Evolutionary conservation across 805 yeast genomes (phyloP).

Genomic region (Candida krabiensis): DNA sequence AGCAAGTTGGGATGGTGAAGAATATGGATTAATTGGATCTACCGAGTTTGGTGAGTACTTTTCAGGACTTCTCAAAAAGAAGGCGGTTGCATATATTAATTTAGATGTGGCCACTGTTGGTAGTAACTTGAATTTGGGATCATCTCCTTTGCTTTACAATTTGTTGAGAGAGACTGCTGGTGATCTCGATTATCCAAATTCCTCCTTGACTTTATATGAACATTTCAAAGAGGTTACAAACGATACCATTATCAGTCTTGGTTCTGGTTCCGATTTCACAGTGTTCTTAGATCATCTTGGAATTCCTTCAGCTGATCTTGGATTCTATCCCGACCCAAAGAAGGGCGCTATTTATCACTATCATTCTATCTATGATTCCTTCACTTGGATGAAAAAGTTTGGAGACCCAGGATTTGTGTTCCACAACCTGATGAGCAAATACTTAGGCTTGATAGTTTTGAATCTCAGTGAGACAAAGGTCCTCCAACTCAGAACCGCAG

Average conservation of each 20-base stretch:
- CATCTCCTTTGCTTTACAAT: conserved; percentile 60
- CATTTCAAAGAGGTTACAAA: conserved; percentile 34
- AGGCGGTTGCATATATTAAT: conserved; percentile 67
- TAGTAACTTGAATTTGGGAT: conserved; percentile 44
- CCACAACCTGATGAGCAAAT: conserved; percentile 58
- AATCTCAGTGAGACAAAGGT: conserved; percentile 50
- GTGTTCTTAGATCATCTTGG: conserved; percentile 61
- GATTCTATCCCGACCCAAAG: conserved; percentile 41
- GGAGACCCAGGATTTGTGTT: conserved; percentile 63
- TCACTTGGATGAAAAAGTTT: conserved; percentile 62
- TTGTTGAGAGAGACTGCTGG: conserved; percentile 46
- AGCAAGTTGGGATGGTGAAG: conserved; percentile 84
- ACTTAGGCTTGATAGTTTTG: conserved; percentile 49
- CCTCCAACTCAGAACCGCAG: conserved; percentile 38
- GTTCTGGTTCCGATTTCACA: conserved; percentile 73
- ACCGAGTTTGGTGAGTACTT: conserved; percentile 75
- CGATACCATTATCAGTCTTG: conserved; percentile 46
- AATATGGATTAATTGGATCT: conserved; percentile 70
- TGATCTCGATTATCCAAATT: conserved; percentile 46
- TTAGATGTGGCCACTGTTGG: conserved; percentile 69
- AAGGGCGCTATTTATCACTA: conserved; percentile 68
- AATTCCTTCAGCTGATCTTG: conserved; percentile 59
- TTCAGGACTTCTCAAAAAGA: conserved; percentile 42
- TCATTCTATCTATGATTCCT: conserved; percentile 75
- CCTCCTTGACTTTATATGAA: conserved; percentile 32